These are phyloP conservation scores for Lentinula detonsa DNA, from an alignment of 768 basidiomycete species.

Conservation along the genomic window DNA sequence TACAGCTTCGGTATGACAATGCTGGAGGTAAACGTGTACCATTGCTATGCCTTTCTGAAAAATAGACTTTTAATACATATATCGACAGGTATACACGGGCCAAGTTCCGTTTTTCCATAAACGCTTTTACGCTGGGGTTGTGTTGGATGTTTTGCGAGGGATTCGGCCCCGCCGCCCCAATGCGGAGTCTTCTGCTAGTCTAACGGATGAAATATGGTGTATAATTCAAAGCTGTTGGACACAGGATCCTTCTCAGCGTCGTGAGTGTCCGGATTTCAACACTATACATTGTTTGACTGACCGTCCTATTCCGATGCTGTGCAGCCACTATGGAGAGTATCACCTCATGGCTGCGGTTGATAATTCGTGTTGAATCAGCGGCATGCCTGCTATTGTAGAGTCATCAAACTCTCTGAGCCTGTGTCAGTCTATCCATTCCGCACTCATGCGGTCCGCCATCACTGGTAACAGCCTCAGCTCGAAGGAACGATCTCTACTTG, in stretches of 20 bases:
- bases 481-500: too few species aligned
- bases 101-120: neutral
- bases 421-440: too few species aligned
- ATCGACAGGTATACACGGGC: constrained; percentile 7
- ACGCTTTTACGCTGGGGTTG: neutral
- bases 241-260: constrained; percentile 6
- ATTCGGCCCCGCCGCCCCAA: constrained; percentile 3
- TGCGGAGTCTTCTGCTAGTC: neutral
- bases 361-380: neutral
- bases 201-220: constrained; percentile 8
- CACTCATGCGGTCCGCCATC: too few species aligned
- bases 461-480: too few species aligned
- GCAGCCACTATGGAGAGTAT: neutral
- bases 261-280: neutral
- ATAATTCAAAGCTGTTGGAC: constrained; percentile 9
- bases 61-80: neutral
- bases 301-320: neutral
- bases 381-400: neutral
- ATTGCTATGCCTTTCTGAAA: neutral
- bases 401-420: too few species aligned
- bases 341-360: neutral
- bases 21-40: constrained; percentile 3
- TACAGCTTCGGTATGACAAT: constrained; percentile 10
- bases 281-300: neutral
- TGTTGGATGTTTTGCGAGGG: constrained; percentile 1